Evolutionary conservation across 108 stramenopile species (phyloP).

Genomic region (Schizochytrium sp.): DNA sequence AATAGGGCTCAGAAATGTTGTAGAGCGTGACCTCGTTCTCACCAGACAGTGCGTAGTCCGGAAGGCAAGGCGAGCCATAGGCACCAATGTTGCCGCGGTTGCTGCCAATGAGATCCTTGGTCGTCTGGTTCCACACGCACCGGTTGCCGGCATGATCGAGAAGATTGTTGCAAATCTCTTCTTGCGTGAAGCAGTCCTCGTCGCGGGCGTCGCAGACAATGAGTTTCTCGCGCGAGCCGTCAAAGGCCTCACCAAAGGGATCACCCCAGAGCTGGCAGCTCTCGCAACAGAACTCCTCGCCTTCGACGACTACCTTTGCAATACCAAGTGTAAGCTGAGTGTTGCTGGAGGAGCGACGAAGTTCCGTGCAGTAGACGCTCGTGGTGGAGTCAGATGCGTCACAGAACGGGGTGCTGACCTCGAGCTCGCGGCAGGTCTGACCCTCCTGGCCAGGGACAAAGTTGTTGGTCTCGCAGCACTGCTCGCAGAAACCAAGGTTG

Average conservation of each 20-base stretch:
- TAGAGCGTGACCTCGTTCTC: not conserved
- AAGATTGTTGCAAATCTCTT: not conserved
- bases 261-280: not conserved
- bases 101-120: not conserved
- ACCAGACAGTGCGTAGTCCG: not conserved
- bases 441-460: not conserved
- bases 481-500: not conserved
- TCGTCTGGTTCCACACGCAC: not conserved
- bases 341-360: not conserved
- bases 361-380: not conserved
- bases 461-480: not conserved
- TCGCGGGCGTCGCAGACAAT: not conserved
- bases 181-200: not conserved
- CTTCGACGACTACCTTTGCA: not conserved
- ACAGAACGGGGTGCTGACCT: not conserved
- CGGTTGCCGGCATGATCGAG: not conserved
- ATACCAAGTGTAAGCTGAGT: not conserved
- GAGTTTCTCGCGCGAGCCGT: not conserved
- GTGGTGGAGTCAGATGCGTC: not conserved
- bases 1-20: not conserved
- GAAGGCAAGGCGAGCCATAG: not conserved
- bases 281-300: not conserved
- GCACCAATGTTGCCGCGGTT: not conserved
- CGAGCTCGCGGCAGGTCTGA: not conserved
- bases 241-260: not conserved